Base-by-base conservation (phyloP, 1,284 basidiomycete genomes). In the Boletus semigastroideus region DNA sequence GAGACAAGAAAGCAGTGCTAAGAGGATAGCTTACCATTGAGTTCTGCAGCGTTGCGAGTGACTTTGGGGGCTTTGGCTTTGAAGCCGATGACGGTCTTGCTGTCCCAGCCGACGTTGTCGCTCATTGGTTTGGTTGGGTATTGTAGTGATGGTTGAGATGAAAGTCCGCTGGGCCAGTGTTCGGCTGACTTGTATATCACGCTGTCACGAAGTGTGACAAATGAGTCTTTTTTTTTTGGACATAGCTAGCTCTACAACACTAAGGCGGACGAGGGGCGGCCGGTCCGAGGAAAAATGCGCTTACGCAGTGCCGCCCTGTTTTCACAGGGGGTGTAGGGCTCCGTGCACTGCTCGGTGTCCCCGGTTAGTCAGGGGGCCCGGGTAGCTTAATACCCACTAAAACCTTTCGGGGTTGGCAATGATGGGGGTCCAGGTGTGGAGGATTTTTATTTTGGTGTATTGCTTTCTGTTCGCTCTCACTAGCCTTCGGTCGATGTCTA, bases 1-100 rank as follows among this genome's bases (percentile, higher is more conserved):
- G n/a, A 16, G 42, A 12, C 5, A 19, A 13, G 22, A 36, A 11
- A 20, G n/a, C 20, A 17, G 39, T 25, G 25, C 7, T 25, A 25
- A 25, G 25, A 25, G 25, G 5, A 25, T 25, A n/a, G 46, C 56
- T 62, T 59, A 90, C 89, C 85, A 66, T 92, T 92, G 54, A 92
- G 57, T 60, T 88, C 87, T 4, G 83, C 75, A 42, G 80, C 69
- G 53, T 80, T 89, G 68, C 81, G 84, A 36, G 87, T 73, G 52
- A 90, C 87, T 66, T 86, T 87, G 14, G 87, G 77, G 7, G 79
- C 78, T 57, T 83, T 80, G 57, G 80, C 79, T 67, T 84, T 92
- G 65, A 66, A 78, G 54, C 93, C 92, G 60, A 95, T 92, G 59
- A 94, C 86, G 50, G 75, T 73, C 68, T 88, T 87, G 62, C 68